Conservation (phyloP, 140 eudicot genomes). For the Ambrosia hybrid region DNA sequence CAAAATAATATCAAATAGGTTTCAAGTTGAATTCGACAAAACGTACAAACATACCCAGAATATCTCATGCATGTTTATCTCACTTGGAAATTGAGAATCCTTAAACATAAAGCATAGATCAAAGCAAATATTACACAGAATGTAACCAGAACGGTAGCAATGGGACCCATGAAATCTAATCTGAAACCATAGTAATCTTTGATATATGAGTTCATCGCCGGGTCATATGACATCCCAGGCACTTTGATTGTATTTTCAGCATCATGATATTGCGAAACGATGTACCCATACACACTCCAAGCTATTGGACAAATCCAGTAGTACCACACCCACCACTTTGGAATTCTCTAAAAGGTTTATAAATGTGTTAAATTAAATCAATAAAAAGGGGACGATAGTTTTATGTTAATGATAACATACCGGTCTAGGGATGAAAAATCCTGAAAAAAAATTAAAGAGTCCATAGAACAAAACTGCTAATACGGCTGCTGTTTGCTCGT, state of each 20-base stretch:
- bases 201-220: conserved; percentile 47
- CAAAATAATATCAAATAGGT: neutral
- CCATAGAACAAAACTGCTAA: conserved; percentile 65
- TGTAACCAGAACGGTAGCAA: conserved; percentile 64
- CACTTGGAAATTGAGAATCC: conserved; percentile 62
- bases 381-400: neutral
- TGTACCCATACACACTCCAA: conserved; percentile 83
- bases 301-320: conserved; percentile 96
- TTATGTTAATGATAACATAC: conserved; percentile 34
- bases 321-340: conserved; percentile 93
- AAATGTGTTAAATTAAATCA: neutral
- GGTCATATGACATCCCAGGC: conserved; percentile 46
- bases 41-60: neutral
- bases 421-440: conserved; percentile 84
- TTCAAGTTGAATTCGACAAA: neutral
- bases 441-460: conserved; percentile 69
- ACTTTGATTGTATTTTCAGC: conserved; percentile 47
- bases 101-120: conserved; percentile 45
- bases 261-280: conserved; percentile 82
- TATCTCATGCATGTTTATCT: conserved; percentile 35
- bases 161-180: conserved; percentile 69
- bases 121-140: conserved; percentile 72
- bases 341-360: conserved; percentile 56
- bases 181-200: conserved; percentile 58
- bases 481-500: conserved; percentile 75